These are phyloP conservation scores for Pigoraptor vietnamica DNA, from an alignment of 78 protist genomes.

Conservation along the genomic window DNA sequence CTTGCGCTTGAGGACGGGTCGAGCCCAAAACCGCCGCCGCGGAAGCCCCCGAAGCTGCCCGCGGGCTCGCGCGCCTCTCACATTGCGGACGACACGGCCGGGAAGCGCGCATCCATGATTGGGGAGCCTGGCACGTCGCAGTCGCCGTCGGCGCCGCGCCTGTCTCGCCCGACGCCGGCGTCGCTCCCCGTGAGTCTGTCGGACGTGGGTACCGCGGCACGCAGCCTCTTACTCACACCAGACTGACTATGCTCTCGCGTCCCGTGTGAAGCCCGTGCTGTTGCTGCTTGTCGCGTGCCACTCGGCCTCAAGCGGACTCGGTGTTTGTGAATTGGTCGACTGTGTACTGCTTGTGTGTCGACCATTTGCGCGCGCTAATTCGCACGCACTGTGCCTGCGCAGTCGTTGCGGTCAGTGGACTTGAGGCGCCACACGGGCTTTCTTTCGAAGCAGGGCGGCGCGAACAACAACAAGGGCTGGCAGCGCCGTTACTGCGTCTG, in stretches of 20 bases:
- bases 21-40: background rate
- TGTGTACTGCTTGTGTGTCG: no score
- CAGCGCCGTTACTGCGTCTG: background rate
- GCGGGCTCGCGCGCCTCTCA: background rate
- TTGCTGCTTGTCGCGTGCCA: background rate
- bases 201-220: background rate
- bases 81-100: background rate
- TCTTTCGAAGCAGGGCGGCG: constrained; percentile 1
- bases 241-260: background rate
- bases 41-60: background rate
- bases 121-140: background rate
- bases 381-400: no score
- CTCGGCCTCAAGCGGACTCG: no score
- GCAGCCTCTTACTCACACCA: no score
- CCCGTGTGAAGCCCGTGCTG: background rate
- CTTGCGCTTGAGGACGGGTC: background rate
- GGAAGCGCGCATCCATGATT: background rate
- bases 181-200: background rate
- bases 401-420: background rate
- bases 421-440: background rate
- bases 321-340: no score
- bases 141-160: background rate
- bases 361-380: no score
- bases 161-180: background rate
- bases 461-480: background rate